These are phyloP conservation scores for Hericium alpestre DNA, from an alignment of 768 basidiomycete genomes.

Conservation along the genomic window DNA sequence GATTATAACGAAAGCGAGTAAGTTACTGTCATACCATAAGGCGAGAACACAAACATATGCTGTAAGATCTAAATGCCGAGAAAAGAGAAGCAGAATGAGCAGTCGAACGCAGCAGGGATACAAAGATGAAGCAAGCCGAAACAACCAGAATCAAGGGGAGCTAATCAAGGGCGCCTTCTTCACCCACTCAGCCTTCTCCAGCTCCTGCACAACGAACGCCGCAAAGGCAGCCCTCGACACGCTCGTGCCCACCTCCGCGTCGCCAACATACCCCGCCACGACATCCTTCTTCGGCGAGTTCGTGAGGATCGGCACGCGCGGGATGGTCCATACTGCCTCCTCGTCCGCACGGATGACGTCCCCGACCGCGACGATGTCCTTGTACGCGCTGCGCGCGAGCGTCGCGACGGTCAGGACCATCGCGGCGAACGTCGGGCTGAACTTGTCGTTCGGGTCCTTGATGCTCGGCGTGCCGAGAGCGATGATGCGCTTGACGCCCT, in stretches of 20 bases:
- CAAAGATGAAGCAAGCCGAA: not conserved
- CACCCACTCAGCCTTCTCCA: slow-evolving; percentile 51
- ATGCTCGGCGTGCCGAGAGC: slow-evolving; percentile 60
- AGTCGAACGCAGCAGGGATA: not conserved
- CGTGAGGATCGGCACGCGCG: slow-evolving; percentile 54
- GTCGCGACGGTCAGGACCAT: slow-evolving; percentile 29
- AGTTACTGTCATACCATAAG: no score
- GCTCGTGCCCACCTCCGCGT: slow-evolving; percentile 39
- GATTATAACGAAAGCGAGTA: no score
- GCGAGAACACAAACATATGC: no score
- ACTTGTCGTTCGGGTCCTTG: slow-evolving; percentile 48
- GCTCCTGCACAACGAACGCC: slow-evolving; percentile 46
- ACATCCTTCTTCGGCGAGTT: slow-evolving; percentile 34
- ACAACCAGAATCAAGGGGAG: slow-evolving; percentile 14
- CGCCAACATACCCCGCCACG: slow-evolving; percentile 59
- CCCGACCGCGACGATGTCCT: slow-evolving; percentile 57
- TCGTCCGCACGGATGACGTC: slow-evolving; percentile 40
- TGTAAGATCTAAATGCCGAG: no score
- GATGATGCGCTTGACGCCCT: slow-evolving; percentile 47
- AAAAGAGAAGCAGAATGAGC: no score
- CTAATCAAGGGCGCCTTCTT: slow-evolving; percentile 31
- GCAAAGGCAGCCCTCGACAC: slow-evolving; percentile 52
- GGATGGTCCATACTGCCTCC: slow-evolving; percentile 59
- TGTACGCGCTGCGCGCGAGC: slow-evolving; percentile 48
- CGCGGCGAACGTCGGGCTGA: slow-evolving; percentile 32